Conservation (phyloP, 768 basidiomycete species). For the Serendipita vermifera region DNA sequence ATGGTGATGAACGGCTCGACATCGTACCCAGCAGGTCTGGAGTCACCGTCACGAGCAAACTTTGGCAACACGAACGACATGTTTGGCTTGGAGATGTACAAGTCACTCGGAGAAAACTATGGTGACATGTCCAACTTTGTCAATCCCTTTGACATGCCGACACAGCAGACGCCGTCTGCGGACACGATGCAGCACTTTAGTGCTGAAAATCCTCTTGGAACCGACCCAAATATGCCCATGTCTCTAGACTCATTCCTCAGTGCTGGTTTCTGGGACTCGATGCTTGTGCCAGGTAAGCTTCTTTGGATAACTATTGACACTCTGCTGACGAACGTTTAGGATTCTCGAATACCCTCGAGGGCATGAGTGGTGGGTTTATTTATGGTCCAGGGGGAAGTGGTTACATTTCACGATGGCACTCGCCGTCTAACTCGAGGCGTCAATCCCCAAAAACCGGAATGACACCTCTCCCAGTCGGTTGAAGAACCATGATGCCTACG, state of each 20-base stretch:
- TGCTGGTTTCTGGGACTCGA: conserved; percentile 75
- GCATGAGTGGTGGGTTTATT: conserved; percentile 72
- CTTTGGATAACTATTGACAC: background rate
- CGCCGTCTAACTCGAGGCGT: background rate
- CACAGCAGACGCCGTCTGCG: background rate
- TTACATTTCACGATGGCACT: conserved; percentile 46
- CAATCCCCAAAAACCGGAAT: background rate
- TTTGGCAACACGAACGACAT: background rate
- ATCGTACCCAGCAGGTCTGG: background rate
- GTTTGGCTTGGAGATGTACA: conserved; percentile 3
- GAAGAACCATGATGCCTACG: too few relatives aligned
- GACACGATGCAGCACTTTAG: background rate
- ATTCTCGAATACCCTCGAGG: conserved; percentile 68
- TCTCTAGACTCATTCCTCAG: conserved; percentile 77
- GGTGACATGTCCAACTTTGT: conserved; percentile 4
- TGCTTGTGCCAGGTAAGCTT: conserved; percentile 67
- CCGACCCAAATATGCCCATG: conserved; percentile 31
- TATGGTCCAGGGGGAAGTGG: conserved; percentile 76
- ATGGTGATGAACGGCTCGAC: background rate
- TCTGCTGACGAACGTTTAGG: conserved; percentile 30
- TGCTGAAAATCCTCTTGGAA: background rate
- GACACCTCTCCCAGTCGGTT: conserved; percentile 1
- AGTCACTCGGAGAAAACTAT: conserved; percentile 6
- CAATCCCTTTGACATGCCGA: conserved; percentile 5
- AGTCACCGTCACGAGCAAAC: background rate